These are phyloP conservation scores for Chaetoscypha palmicola DNA, from an alignment of 2,329 filamentous ascomycete species.

Conservation along the genomic window DNA sequence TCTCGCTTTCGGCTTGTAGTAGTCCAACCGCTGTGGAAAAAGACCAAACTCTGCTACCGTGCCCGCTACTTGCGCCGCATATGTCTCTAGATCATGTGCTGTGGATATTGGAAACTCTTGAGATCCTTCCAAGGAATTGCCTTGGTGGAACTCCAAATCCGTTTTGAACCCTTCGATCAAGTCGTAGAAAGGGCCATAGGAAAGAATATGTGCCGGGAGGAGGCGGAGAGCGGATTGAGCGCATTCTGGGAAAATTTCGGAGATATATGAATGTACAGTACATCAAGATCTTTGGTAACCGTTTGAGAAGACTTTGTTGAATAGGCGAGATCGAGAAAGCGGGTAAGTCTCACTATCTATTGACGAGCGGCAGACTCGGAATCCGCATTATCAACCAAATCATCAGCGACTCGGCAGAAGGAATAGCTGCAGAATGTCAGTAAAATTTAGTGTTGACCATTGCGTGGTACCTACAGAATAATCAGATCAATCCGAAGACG, in stretches of 20 bases:
- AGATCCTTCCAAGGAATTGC: not conserved
- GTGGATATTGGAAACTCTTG: constrained; percentile 45
- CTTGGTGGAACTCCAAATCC: constrained; percentile 50
- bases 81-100: constrained; percentile 52
- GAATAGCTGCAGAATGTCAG: constrained; percentile 48
- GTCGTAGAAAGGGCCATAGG: constrained; percentile 52
- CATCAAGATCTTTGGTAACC: constrained; percentile 14
- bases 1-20: constrained; percentile 28
- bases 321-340: constrained; percentile 51
- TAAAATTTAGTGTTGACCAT: not conserved
- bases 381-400: constrained; percentile 60
- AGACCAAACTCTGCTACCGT: constrained; percentile 66
- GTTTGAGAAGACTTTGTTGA: constrained; percentile 24
- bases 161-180: constrained; percentile 63
- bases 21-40: constrained; percentile 40
- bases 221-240: constrained; percentile 45
- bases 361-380: constrained; percentile 43
- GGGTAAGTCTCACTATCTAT: constrained; percentile 53
- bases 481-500: constrained; percentile 61
- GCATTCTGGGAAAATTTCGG: constrained; percentile 25
- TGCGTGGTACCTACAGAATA: constrained; percentile 42
- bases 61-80: constrained; percentile 62
- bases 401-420: constrained; percentile 67
- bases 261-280: constrained; percentile 18
- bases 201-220: constrained; percentile 51